Conservation (phyloP, 495 filamentous ascomycete genomes). For the Trichoderma gamsii region DNA sequence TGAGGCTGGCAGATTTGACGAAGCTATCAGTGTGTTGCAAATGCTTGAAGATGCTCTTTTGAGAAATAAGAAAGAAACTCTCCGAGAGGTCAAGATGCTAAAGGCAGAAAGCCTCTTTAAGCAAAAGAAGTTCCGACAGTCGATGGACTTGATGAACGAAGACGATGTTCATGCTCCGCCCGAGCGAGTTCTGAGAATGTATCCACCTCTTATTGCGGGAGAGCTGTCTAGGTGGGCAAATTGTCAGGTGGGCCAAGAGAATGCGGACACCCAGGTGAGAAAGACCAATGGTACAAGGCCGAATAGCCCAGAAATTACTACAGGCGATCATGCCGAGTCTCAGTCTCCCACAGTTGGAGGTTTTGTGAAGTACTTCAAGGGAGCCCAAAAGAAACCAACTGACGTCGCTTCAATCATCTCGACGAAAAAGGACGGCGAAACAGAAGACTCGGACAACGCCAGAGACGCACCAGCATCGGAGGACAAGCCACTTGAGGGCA, state of each 20-base stretch:
- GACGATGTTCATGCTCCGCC: slow-evolving; percentile 79
- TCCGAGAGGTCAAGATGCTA: slow-evolving; percentile 78
- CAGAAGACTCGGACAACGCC: slow-evolving; percentile 42
- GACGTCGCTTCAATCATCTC: slow-evolving; percentile 64
- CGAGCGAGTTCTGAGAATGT: slow-evolving; percentile 79
- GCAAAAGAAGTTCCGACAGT: slow-evolving; percentile 75
- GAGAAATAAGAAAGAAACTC: slow-evolving; percentile 69
- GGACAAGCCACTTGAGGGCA: slow-evolving; percentile 57
- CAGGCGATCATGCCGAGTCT: not conserved
- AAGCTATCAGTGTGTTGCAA: slow-evolving; percentile 80
- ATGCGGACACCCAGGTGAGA: slow-evolving; percentile 23
- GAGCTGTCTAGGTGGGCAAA: slow-evolving; percentile 53
- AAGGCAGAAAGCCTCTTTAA: slow-evolving; percentile 85
- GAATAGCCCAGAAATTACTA: not conserved
- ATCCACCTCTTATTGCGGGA: slow-evolving; percentile 77
- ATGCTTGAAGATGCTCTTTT: slow-evolving; percentile 92
- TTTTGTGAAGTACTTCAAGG: slow-evolving; percentile 42
- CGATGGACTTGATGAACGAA: slow-evolving; percentile 79
- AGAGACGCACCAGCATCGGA: slow-evolving; percentile 26
- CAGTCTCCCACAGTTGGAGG: slow-evolving; percentile 1
- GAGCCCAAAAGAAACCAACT: slow-evolving; percentile 46
- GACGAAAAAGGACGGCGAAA: slow-evolving; percentile 42
- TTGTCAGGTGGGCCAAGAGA: not conserved
- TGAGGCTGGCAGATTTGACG: slow-evolving; percentile 69
- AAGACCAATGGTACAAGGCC: slow-evolving; percentile 26